Evolutionary conservation across 345 rosid species (phyloP).

Genomic region (Brassica nigra): DNA sequence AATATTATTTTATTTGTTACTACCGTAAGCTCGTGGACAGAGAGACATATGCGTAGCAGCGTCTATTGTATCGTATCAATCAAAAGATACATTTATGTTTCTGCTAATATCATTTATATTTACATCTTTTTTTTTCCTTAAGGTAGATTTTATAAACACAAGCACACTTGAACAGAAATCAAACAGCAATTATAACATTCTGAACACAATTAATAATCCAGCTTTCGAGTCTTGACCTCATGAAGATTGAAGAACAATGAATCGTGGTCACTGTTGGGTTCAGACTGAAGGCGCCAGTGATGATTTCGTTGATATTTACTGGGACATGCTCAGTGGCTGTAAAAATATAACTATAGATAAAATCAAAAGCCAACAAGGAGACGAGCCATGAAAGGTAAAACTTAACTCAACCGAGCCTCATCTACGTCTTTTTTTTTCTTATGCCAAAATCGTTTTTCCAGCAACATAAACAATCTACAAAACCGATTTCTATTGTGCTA

Average conservation of each 20-base stretch:
- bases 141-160: too few relatives aligned
- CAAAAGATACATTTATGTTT: not conserved
- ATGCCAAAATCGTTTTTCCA: not conserved
- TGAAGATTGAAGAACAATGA: too few relatives aligned
- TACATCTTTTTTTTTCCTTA: not conserved
- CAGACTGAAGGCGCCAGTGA: too few relatives aligned
- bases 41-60: not conserved
- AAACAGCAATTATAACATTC: too few relatives aligned
- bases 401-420: not conserved
- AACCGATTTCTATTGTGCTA: not conserved
- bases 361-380: not conserved
- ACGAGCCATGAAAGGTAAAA: not conserved
- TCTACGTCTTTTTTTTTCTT: not conserved
- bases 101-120: not conserved
- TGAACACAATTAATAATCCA: too few relatives aligned
- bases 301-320: too few relatives aligned
- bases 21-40: conserved; percentile 12
- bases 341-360: too few relatives aligned
- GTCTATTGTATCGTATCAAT: conserved; percentile 4
- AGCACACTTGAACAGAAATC: too few relatives aligned
- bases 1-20: conserved; percentile 4
- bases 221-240: too few relatives aligned
- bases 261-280: too few relatives aligned
- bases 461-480: not conserved
- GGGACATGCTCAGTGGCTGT: too few relatives aligned